Evolutionary conservation across 2,329 filamentous ascomycete genomes (phyloP).

Genomic region (Alternaria angustiovoidea): DNA sequence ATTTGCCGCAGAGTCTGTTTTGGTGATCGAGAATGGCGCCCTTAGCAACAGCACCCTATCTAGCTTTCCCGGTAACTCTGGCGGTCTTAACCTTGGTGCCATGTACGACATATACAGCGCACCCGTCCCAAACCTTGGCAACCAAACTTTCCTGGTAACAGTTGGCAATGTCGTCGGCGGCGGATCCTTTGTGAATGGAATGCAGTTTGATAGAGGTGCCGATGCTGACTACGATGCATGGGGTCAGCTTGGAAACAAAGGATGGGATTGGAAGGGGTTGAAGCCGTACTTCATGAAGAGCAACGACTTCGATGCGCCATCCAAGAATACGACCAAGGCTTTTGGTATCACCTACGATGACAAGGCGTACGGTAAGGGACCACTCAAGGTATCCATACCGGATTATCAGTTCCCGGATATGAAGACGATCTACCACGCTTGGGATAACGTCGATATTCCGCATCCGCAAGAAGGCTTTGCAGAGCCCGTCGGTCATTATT

Average conservation of each 20-base stretch:
- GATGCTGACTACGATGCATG: conserved; percentile 20
- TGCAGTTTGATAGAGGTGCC: conserved; percentile 44
- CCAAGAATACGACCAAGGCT: conserved; percentile 6
- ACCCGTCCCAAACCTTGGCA: conserved; percentile 28
- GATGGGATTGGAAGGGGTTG: conserved; percentile 9
- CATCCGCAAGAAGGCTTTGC: conserved; percentile 19
- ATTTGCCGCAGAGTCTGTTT: conserved; percentile 17
- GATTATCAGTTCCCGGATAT: conserved; percentile 23
- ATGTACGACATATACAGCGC: conserved; percentile 25
- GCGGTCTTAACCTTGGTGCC: conserved; percentile 18
- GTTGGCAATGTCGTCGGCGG: conserved; percentile 43
- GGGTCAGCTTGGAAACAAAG: conserved; percentile 5
- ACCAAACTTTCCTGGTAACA: conserved; percentile 21
- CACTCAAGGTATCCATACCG: conserved; percentile 13
- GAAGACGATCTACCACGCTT: conserved; percentile 14
- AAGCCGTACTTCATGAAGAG: conserved; percentile 19
- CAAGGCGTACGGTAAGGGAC: conserved; percentile 17
- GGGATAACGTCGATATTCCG: conserved; percentile 9
- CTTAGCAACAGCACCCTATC: conserved; percentile 18
- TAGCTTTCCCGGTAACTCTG: conserved; percentile 20
- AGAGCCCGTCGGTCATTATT: conserved; percentile 36
- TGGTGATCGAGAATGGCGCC: conserved; percentile 29
- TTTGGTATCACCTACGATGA: conserved; percentile 28
- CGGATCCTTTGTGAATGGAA: conserved; percentile 44
- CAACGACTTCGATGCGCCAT: conserved; percentile 25